Percentiles rank a stretch among this genome's conserved stretches.
These are phyloP conservation scores for Casuarina equisetifolia DNA, from an alignment of 306 rosid species.

Conservation along the genomic window DNA sequence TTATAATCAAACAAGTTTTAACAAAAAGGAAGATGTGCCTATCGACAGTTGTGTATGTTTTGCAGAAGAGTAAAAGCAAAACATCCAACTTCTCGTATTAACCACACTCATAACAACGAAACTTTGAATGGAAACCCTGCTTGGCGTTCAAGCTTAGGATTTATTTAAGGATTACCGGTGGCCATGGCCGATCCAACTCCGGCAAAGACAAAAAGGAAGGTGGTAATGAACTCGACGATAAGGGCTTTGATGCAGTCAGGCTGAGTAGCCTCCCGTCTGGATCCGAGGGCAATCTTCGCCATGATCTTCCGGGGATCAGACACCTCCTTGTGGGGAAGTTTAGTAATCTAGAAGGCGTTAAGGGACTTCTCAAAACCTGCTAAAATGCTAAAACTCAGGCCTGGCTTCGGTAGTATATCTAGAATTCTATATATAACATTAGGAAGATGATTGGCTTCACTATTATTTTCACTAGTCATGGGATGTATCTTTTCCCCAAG, in stretches of 20 bases:
- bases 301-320: slow-evolving; percentile 13
- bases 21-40: background rate
- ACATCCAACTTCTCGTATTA: no score
- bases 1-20: background rate
- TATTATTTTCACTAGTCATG: background rate
- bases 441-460: background rate
- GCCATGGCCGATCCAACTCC: slow-evolving; percentile 85
- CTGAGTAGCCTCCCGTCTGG: slow-evolving; percentile 50
- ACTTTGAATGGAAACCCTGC: no score
- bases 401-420: background rate
- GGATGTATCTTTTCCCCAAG: background rate
- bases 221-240: slow-evolving; percentile 70
- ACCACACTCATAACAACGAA: no score
- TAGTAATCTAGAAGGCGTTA: background rate
- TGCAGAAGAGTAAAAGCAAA: background rate
- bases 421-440: background rate
- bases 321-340: background rate
- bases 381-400: background rate
- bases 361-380: background rate
- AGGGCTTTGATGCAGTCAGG: slow-evolving; percentile 78
- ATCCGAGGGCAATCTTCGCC: slow-evolving; percentile 75
- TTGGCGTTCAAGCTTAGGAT: no score
- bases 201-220: slow-evolving; percentile 81
- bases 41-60: background rate
- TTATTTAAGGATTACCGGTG: slow-evolving; percentile 36